phyloP scores from a whole-genome alignment of 306 rosid species.

The Vigna nakashimae region DNA sequence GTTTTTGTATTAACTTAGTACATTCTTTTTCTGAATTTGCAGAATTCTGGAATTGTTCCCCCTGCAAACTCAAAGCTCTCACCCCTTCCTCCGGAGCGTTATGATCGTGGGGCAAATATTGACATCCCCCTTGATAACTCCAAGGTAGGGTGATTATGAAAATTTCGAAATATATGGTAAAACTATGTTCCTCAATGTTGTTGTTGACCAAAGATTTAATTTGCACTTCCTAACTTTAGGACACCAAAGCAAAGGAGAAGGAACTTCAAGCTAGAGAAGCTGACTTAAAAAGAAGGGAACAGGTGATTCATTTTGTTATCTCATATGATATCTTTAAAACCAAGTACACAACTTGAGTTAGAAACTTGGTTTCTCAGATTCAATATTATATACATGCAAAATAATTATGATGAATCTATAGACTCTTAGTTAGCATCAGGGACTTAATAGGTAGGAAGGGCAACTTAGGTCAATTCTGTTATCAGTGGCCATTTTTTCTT shows the following conservation, averaged over 20 bases:
- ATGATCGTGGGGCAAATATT: conserved; percentile 75
- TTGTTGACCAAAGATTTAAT: conserved; percentile 34
- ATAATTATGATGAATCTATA: conserved; percentile 15
- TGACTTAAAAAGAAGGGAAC: conserved; percentile 87
- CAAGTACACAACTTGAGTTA: conserved; percentile 6
- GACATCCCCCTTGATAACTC: conserved; percentile 75
- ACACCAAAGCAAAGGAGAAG: conserved; percentile 76
- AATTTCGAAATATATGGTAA: conserved; percentile 39
- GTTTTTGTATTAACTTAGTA: conserved; percentile 17
- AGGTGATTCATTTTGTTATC: conserved; percentile 58
- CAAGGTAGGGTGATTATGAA: conserved; percentile 54
- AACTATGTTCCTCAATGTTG: conserved; percentile 29
- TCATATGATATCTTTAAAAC: conserved; percentile 27
- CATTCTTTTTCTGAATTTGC: conserved; percentile 39
- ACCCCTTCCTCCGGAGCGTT: conserved; percentile 85
- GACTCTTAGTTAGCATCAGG: conserved; percentile 21
- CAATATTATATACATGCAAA: conserved; percentile 15
- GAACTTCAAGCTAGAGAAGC: conserved; percentile 87
- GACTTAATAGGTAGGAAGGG: conserved; percentile 23
- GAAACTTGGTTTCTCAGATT: conserved; percentile 26
- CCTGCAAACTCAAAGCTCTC: conserved; percentile 70
- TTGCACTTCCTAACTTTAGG: conserved; percentile 53
- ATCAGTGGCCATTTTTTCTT: neutral
- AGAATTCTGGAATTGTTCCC: conserved; percentile 71
- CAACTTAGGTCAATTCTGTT: conserved; percentile 24